phyloP scores from a whole-genome alignment of 225 moss, liverwort and hornwort species.

The Straminergon stramineum region DNA sequence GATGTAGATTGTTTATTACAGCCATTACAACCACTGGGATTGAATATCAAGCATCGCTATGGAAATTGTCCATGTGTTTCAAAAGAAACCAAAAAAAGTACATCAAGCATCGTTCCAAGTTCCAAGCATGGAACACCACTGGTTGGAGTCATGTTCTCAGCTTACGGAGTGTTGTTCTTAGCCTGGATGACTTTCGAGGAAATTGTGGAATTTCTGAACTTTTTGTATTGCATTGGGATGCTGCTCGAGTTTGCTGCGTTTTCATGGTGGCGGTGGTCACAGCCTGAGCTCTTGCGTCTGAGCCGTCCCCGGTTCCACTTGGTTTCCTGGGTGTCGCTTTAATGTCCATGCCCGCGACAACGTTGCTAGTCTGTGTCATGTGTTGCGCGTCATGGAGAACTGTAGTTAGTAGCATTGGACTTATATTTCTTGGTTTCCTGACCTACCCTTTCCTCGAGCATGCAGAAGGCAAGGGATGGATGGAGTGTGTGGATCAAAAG shows the following conservation, averaged over 20 bases:
- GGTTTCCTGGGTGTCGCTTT: constrained; percentile 31
- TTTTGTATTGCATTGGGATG: constrained; percentile 53
- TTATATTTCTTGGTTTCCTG: constrained; percentile 25
- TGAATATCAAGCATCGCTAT: too few species aligned
- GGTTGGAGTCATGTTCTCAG: constrained; percentile 41
- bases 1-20: too few species aligned
- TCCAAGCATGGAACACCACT: constrained; percentile 26
- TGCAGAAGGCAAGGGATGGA: constrained; percentile 30
- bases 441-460: constrained; percentile 36
- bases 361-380: constrained; percentile 40
- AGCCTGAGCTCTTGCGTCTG: constrained; percentile 35
- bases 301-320: constrained; percentile 37
- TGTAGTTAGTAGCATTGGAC: constrained; percentile 6
- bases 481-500: constrained; percentile 20
- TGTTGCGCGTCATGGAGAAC: constrained; percentile 38
- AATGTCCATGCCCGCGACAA: constrained; percentile 41
- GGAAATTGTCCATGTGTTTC: too few species aligned
- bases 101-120: too few species aligned
- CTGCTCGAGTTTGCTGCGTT: constrained; percentile 48
- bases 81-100: too few species aligned
- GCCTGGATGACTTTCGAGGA: constrained; percentile 63
- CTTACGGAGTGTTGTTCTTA: constrained; percentile 40
- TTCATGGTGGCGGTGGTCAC: constrained; percentile 33
- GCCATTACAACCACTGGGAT: too few species aligned
- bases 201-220: constrained; percentile 52